Conservation (phyloP, 495 filamentous ascomycete species). For the Aspergillus egyptiacus region DNA sequence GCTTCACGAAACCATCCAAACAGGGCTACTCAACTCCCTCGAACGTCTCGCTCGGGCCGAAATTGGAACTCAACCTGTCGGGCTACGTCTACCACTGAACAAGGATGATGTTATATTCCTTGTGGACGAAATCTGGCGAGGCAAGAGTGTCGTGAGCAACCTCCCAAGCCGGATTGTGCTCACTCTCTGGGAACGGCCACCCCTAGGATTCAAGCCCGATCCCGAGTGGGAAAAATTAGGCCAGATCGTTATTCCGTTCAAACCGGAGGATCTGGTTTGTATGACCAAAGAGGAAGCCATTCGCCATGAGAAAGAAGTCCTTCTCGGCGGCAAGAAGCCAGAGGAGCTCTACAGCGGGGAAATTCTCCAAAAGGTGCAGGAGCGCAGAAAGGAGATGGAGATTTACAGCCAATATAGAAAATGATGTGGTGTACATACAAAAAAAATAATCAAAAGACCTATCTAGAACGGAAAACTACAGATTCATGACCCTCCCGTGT, state of each 20-base stretch:
- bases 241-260: constrained; percentile 62
- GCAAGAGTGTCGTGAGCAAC: constrained; percentile 76
- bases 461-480: no score
- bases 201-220: constrained; percentile 43
- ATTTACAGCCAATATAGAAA: constrained; percentile 10
- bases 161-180: constrained; percentile 70
- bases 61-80: constrained; percentile 54
- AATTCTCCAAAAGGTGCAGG: constrained; percentile 8
- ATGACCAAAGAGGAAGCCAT: constrained; percentile 65
- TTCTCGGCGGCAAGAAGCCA: constrained; percentile 12
- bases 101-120: constrained; percentile 77
- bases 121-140: constrained; percentile 82
- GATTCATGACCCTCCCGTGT: no score
- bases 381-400: constrained; percentile 12
- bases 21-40: constrained; percentile 63
- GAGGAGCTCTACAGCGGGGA: constrained; percentile 9
- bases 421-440: neutral
- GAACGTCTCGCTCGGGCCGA: constrained; percentile 61
- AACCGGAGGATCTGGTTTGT: constrained; percentile 70
- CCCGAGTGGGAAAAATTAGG: constrained; percentile 45
- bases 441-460: no score
- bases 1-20: constrained; percentile 77
- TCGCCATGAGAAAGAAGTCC: constrained; percentile 14
- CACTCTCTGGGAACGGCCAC: constrained; percentile 64
- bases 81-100: constrained; percentile 71